Base-by-base conservation (phyloP, 2,329 filamentous ascomycete genomes). In the Arachnomyces sp. region DNA sequence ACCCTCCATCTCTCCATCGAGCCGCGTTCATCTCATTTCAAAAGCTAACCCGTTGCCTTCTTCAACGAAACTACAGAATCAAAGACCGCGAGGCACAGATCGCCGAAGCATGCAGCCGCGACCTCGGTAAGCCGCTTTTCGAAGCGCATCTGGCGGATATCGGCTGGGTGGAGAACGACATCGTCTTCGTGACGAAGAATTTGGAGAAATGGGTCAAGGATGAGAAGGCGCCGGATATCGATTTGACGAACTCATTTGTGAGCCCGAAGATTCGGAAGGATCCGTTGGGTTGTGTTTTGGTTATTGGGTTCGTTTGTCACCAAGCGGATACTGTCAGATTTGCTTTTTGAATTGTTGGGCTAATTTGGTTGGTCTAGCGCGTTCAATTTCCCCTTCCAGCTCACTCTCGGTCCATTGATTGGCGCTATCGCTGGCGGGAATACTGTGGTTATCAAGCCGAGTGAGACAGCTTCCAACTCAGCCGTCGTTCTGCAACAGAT, bases 371-470 rank as follows among this genome's bases (percentile, higher is more conserved):
- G 4, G 29, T 33, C 35, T 43, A 80, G 78, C 42, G 80, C 92
- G 32, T 96, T 86, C 77, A 98, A 98, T 71, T 95, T 89, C 62
- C 92, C 92, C 38, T 71, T 95, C 60, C 82, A 89, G 65, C 74
- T 96, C 32, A 79, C 80, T 29, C 60, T 96, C 31, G 75, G 78
- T 1, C 88, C 90, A 2, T 64, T 94, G 45, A 77, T 95, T 47
- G 92, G 90, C 43, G 92, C 90, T 54, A 95, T 98, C 53, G 80
- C 86, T 32, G 90, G 87, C 7, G 92, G 92, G 38, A 95, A 92
- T 63, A 90, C 89, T 4, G 86, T 82, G 34, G 71, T 95, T 14
- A 61, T 96, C 53, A 98, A 98, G 74, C 90, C 92, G 3, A 92
- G 86, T 14, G 92, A 98, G 68, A 77, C 78, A 40, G 74, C 89